Conservation (phyloP, 768 basidiomycete genomes). For the Coprinopsis strossmayeri region DNA sequence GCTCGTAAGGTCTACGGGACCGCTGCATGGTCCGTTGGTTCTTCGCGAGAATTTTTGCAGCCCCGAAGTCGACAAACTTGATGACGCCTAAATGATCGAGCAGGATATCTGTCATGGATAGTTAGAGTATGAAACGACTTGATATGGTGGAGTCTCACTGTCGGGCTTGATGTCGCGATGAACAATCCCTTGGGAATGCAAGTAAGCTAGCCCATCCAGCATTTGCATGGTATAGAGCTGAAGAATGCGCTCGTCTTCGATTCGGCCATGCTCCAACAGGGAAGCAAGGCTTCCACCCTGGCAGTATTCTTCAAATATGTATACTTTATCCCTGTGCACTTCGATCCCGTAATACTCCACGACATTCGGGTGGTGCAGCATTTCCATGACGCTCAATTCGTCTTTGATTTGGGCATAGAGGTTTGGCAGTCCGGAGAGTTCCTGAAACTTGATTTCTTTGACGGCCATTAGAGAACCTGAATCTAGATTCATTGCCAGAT, state of each 20-base stretch:
- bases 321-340: slow-evolving; percentile 97
- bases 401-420: slow-evolving; percentile 92
- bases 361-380: slow-evolving; percentile 95
- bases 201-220: slow-evolving; percentile 88
- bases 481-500: slow-evolving; percentile 94
- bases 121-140: not conserved
- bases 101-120: slow-evolving; percentile 69
- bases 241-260: slow-evolving; percentile 94
- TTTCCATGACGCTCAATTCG: slow-evolving; percentile 96
- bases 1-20: slow-evolving; percentile 52
- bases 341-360: slow-evolving; percentile 99
- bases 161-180: slow-evolving; percentile 99
- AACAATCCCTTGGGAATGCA: slow-evolving; percentile 87
- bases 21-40: slow-evolving; percentile 78
- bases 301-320: slow-evolving; percentile 98
- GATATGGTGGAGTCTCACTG: slow-evolving; percentile 50
- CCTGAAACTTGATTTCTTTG: slow-evolving; percentile 97
- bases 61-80: slow-evolving; percentile 97
- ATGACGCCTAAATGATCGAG: slow-evolving; percentile 86
- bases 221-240: slow-evolving; percentile 97
- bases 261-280: slow-evolving; percentile 85
- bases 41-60: slow-evolving; percentile 92
- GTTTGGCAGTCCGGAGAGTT: slow-evolving; percentile 80
- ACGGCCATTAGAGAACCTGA: slow-evolving; percentile 97
- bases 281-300: slow-evolving; percentile 90